Evolutionary conservation across 208 protist species (phyloP), one percentile per base, ranked within the genome.

Genomic region (Lotmaria passim): DNA sequence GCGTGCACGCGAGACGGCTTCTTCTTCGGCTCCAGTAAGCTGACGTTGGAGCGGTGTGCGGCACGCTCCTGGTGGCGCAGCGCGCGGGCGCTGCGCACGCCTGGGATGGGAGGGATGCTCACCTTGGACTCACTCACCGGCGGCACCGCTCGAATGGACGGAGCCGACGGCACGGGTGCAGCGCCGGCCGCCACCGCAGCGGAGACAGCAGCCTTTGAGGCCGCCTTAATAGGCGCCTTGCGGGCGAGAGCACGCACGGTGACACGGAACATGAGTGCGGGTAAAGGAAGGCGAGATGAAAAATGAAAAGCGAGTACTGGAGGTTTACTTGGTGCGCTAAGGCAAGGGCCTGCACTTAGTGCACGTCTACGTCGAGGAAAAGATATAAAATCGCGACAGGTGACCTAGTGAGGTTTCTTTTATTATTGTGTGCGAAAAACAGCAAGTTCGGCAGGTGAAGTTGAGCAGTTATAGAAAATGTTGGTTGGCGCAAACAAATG

Each of bases 71-170:
- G 73, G 14, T 36, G 58, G 47, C 63, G 69, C 36, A 69, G 34
- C 17, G 59, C 55, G 31, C 73, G 73, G 15, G 56, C 58, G 50
- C 70, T 71, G 44, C 70, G 76, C 39, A 82, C 69, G 6, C 71
- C 71, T 1, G 77, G 77, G 41, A 82, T 78, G 11, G 75, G 65
- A 15, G 68, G 61, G 50, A 77, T 77, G 59, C 8, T 64, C 21
- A 63, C 59, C 33, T 46, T 51, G 10, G 62, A 21, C 24, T 50
- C 50, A 38, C 46, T 31, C 24, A 61, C 39, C 24, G 62, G 48
- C 57, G 43, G 39, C 34, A 58, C 52, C 5, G 61, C 44, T 21
- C 66, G 65, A 34, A 39, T 44, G 23, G 60, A 53, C 47, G 44
- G 46, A 3, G 10, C 28, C 4, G 59, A 51, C 44, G 59, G 23